These are phyloP conservation scores for Zoysia matrella DNA, from an alignment of 202 grass and related monocot species.

Conservation along the genomic window DNA sequence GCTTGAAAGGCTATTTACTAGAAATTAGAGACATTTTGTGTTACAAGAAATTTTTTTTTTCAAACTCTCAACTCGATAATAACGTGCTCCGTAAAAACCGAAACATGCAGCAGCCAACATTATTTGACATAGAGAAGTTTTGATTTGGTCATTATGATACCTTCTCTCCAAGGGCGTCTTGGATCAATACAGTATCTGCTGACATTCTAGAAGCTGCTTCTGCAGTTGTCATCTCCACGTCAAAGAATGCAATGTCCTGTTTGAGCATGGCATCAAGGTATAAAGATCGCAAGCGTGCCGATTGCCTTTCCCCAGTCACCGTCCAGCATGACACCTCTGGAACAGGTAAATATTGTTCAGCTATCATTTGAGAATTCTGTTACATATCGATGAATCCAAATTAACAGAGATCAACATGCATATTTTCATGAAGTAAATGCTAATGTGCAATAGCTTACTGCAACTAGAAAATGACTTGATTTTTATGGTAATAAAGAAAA, in stretches of 20 bases:
- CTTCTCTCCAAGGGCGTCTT: constrained; percentile 95
- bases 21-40: too few relatives aligned
- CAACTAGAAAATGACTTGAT: not conserved
- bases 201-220: constrained; percentile 76
- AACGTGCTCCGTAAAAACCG: constrained; percentile 31
- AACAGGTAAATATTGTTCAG: constrained; percentile 30
- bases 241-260: constrained; percentile 90
- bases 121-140: constrained; percentile 20
- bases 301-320: constrained; percentile 85
- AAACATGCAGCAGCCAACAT: constrained; percentile 43
- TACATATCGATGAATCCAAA: constrained; percentile 1
- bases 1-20: constrained; percentile 18
- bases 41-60: not conserved
- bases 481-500: not conserved
- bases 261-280: constrained; percentile 75
- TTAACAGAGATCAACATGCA: not conserved
- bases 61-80: not conserved
- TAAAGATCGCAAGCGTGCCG: constrained; percentile 58
- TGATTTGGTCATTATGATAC: constrained; percentile 37
- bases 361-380: constrained; percentile 28
- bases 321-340: constrained; percentile 94
- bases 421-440: not conserved
- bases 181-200: constrained; percentile 76
- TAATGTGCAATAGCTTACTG: not conserved
- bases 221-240: constrained; percentile 90